Base-by-base conservation (phyloP, 495 filamentous ascomycete species). In the Tuber magnatum region DNA sequence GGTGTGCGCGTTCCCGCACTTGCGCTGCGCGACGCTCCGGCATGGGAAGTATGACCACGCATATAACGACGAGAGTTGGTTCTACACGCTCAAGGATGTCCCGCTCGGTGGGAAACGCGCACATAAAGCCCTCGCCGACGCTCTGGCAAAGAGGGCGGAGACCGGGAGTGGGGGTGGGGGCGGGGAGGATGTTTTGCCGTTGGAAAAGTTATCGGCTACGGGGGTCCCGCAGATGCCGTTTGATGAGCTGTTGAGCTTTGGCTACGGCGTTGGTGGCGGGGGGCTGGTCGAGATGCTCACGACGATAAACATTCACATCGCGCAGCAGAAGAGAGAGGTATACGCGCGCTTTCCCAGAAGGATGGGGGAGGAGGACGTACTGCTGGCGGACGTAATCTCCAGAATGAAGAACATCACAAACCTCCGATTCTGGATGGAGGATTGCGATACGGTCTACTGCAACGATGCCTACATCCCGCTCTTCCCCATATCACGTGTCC, bases 11-110 rank as follows among this genome's bases (percentile, higher is more conserved):
- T n/a, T 78, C 48, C 41, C 16, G 46, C 71, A 78, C 14, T 39
- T 78, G 43, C 71, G 56, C 39, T 72, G 61, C 28, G 76, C 72
- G 28, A 65, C 74, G 5, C 76, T 78, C 51, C 69, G 76, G 22
- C 20, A 35, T 43, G 43, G 68, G 32, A 77, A 76, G 51, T 65
- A 32, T 32, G 56, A 76, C 69, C 70, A 77, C 24, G 69, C 76
- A 4, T 72, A 77, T 46, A 71, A 61, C 20, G 51, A 72, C 14
- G 73, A 77, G 42, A 56, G 69, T 12, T 77, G 73, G 76, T 48
- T 73, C 28, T 72, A 72, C 51, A 8, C 42, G 24, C 35, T 76
- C 51, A 46, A 46, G 41, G 56, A 76, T 65, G 12, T 48, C 16
- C 12, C 46, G 35, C 41, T 77, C 38, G 74, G 76, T 16, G 76